Evolutionary conservation across 192 early-diverging fungal species (phyloP).

Genomic region (Backusella morwellensis): DNA sequence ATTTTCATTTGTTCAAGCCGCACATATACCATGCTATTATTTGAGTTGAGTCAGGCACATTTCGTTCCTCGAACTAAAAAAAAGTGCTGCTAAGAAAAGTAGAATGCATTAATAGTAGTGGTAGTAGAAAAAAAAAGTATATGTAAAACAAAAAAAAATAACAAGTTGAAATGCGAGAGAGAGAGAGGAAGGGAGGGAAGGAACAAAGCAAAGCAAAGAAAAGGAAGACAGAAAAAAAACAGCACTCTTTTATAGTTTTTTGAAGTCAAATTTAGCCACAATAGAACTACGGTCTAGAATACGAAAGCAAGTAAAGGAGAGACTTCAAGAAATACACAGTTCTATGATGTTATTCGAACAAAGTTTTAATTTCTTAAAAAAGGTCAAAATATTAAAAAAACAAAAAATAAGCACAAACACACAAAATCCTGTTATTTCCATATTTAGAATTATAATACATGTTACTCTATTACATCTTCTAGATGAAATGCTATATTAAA

Average conservation of each 20-base stretch:
- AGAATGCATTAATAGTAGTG: background rate
- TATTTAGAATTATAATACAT: background rate
- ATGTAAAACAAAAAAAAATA: background rate
- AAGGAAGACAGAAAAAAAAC: background rate
- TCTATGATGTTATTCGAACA: background rate
- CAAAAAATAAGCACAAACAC: background rate
- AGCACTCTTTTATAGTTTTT: constrained; percentile 1
- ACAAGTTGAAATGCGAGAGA: background rate
- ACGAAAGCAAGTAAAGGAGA: background rate
- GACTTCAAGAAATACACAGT: background rate
- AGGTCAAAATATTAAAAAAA: background rate
- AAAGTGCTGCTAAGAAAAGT: background rate
- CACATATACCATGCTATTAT: background rate
- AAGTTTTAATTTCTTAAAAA: constrained; percentile 10
- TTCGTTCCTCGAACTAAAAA: background rate
- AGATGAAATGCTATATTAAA: background rate
- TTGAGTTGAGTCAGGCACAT: background rate
- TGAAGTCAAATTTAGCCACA: background rate
- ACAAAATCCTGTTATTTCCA: background rate
- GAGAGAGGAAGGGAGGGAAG: background rate
- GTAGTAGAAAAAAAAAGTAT: background rate
- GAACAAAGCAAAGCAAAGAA: background rate
- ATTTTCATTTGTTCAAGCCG: background rate
- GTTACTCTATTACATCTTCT: background rate
- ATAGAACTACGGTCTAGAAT: background rate